Percentiles rank a stretch among this genome's conserved stretches.
phyloP scores from a whole-genome alignment of 2,329 filamentous ascomycete species.

The Cercospora sojina region DNA sequence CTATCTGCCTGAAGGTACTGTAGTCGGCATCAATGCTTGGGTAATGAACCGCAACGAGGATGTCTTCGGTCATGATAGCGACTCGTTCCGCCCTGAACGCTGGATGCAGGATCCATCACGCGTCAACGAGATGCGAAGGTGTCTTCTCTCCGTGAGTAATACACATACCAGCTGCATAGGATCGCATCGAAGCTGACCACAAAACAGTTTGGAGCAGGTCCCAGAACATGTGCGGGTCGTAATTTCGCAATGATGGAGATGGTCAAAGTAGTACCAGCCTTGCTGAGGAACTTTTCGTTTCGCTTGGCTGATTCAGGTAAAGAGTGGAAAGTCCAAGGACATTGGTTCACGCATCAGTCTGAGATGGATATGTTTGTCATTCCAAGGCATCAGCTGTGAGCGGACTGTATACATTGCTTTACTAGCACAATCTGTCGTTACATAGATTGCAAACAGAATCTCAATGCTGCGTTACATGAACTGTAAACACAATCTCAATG shows the following conservation, averaged over 20 bases:
- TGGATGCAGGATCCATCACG: constrained; percentile 30
- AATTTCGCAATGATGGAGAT: neutral
- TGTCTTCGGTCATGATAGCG: constrained; percentile 36
- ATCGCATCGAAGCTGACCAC: neutral
- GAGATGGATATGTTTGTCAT: neutral
- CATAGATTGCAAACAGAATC: neutral
- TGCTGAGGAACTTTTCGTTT: neutral
- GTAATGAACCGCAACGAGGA: constrained; percentile 34
- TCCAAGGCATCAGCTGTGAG: neutral
- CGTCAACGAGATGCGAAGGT: neutral
- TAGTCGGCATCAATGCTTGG: constrained; percentile 36
- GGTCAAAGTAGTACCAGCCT: neutral
- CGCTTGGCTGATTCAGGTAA: neutral
- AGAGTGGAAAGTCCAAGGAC: neutral
- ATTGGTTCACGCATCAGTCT: neutral
- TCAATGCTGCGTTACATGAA: neutral
- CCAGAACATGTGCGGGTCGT: neutral
- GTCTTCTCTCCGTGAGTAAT: neutral
- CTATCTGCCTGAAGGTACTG: constrained; percentile 34
- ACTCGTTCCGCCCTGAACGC: constrained; percentile 38
- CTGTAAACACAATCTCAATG: no score
- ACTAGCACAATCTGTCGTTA: neutral
- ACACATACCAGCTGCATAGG: neutral
- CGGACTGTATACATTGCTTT: neutral
- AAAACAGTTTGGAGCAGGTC: neutral